phyloP scores from a whole-genome alignment of 352 stramenopile species.

The Pythium grandisporangium region DNA sequence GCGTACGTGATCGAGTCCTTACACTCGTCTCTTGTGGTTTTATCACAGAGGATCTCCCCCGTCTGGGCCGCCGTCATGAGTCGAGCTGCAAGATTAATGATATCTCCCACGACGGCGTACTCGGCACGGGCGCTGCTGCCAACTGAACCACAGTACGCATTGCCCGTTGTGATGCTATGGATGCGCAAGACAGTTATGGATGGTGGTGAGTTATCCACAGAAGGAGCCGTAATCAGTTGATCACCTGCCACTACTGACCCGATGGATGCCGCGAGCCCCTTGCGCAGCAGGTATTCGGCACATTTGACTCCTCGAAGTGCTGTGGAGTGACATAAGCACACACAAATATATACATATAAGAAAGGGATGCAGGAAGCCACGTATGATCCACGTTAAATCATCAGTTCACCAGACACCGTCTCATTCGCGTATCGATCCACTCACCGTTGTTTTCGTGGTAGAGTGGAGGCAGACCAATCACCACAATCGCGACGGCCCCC shows the following conservation, averaged over 20 bases:
- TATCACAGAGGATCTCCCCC: slow-evolving; percentile 69
- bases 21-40: slow-evolving; percentile 45
- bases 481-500: slow-evolving; percentile 68
- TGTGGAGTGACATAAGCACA: slow-evolving; percentile 12
- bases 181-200: no score
- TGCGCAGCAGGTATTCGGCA: slow-evolving; percentile 50
- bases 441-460: slow-evolving; percentile 83
- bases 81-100: slow-evolving; percentile 74
- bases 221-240: no score
- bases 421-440: background rate
- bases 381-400: no score
- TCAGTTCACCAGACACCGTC: no score
- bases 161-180: slow-evolving; percentile 66
- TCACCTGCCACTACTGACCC: slow-evolving; percentile 19
- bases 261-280: slow-evolving; percentile 52
- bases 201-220: no score
- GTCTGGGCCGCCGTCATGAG: slow-evolving; percentile 57
- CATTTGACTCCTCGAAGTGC: slow-evolving; percentile 59
- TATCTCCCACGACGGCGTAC: slow-evolving; percentile 77
- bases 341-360: no score
- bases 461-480: slow-evolving; percentile 66
- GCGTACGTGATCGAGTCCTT: slow-evolving; percentile 49
- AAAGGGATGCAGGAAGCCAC: no score
- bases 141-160: slow-evolving; percentile 67
- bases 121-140: slow-evolving; percentile 60